Evolutionary conservation across 805 yeast species (phyloP), one percentile per base, ranked within the genome.

Genomic region (Schwanniomyces yamadae): DNA sequence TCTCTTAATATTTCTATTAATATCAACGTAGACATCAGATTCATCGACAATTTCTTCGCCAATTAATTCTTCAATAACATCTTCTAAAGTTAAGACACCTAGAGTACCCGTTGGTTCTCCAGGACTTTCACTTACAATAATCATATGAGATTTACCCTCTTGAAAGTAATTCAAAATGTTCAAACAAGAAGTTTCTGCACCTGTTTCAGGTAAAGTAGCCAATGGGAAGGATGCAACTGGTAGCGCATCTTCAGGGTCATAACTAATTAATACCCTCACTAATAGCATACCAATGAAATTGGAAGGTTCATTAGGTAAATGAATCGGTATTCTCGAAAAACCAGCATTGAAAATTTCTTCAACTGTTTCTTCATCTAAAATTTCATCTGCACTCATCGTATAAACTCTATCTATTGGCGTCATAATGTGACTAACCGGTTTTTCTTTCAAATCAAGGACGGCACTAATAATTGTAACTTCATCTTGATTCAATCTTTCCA

Each of bases 41-140:
- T 91, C 99, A 56, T 91, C 99, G 27, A 91, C 91, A 53, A 91
- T 91, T 59, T 91, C 99, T 62, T 91, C 98, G 33, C 99, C 99
- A 59, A 91, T 91, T 45, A 91, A 73, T 63, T 91, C 99, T 61
- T 91, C 99, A 54, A 91, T 93, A n/a, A 91, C 97, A 55, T 91
- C 99, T 62, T 91, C 99, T 42, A 91, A 69, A 1, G 99, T 91
- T 28, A 91, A 69, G 7, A 91, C 95, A 45, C 99, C 99, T 21
- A 84, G 57, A 1, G 96, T 93, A 14, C 97, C 97, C 25, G 72
- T 70, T 1, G 83, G 73, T 48, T 73, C 77, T 28, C 99, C 99
- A 0, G 98, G 98, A 29, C 71, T 71, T 39, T 80, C 82, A 45
- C 91, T 80, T 6, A 91, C 96, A 23, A 90, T 81, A 51, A 93